A percentile compares a stretch with the other conserved stretches of the same genome.
These are phyloP conservation scores for Adenanthera pavonina DNA, from an alignment of 306 rosid species.

Conservation along the genomic window DNA sequence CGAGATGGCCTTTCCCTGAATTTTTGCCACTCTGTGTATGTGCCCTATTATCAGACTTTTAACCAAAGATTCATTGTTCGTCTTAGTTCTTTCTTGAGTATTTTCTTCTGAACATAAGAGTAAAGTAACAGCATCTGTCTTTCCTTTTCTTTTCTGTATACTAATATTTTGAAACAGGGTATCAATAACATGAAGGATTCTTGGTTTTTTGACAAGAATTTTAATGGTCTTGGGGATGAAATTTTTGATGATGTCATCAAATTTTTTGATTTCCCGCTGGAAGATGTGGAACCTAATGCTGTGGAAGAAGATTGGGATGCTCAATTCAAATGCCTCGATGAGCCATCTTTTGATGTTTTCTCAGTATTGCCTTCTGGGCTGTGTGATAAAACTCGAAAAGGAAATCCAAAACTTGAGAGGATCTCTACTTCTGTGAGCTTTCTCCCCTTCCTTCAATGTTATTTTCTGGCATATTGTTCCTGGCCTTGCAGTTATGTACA, in stretches of 20 bases:
- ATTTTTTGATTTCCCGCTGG: conserved; percentile 60
- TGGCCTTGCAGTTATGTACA: conserved; percentile 5
- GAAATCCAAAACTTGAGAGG: conserved; percentile 36
- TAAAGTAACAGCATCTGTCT: conserved; percentile 5
- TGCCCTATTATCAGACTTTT: neutral
- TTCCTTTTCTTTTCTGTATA: neutral
- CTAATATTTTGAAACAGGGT: conserved; percentile 36
- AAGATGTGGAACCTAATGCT: conserved; percentile 61
- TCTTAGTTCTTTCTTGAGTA: neutral
- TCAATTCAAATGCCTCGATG: conserved; percentile 59
- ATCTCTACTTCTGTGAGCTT: conserved; percentile 59
- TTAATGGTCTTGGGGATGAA: conserved; percentile 48
- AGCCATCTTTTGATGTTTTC: conserved; percentile 55
- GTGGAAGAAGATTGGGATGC: conserved; percentile 67
- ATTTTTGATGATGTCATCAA: conserved; percentile 46
- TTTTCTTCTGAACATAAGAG: neutral
- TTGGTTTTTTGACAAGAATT: conserved; percentile 52
- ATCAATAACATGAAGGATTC: conserved; percentile 54
- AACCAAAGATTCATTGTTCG: conserved; percentile 3
- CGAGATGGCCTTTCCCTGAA: conserved; percentile 27
- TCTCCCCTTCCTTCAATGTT: neutral
- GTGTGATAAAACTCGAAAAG: conserved; percentile 18
- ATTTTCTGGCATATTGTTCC: neutral
- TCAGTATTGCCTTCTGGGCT: conserved; percentile 35
- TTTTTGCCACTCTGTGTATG: neutral